phyloP scores from a whole-genome alignment of 208 protist genomes.

The Crithidia sp. region DNA sequence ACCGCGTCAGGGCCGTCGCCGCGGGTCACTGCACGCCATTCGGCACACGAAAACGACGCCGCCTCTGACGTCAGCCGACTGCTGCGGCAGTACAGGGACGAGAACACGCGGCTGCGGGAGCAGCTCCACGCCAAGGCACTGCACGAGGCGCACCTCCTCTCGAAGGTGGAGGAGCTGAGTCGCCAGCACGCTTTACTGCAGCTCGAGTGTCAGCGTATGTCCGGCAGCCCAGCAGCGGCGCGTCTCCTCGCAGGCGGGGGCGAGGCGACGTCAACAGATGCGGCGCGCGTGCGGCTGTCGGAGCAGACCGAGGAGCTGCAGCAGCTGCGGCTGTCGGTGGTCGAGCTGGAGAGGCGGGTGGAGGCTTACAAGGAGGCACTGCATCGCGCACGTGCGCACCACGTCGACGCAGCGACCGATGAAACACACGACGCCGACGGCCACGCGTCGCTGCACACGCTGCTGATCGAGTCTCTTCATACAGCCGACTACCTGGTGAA shows the following conservation, averaged over 20 bases:
- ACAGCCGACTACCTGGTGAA: constrained; percentile 67
- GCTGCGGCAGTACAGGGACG: constrained; percentile 46
- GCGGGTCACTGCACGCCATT: background rate
- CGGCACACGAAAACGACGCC: background rate
- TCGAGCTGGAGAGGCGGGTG: constrained; percentile 52
- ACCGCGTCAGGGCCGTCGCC: background rate
- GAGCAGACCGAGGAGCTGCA: constrained; percentile 35
- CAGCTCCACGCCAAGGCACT: constrained; percentile 57
- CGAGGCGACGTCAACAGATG: background rate
- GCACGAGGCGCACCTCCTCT: constrained; percentile 50
- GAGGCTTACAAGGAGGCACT: constrained; percentile 56
- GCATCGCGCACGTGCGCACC: constrained; percentile 14
- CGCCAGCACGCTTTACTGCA: constrained; percentile 12
- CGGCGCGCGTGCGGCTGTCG: constrained; percentile 23
- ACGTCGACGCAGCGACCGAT: background rate
- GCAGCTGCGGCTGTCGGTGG: constrained; percentile 37
- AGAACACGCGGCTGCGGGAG: constrained; percentile 66
- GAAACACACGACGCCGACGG: constrained; percentile 3
- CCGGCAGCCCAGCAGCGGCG: background rate
- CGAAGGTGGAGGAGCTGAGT: constrained; percentile 43
- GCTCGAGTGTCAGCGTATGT: constrained; percentile 20
- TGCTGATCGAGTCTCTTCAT: constrained; percentile 56
- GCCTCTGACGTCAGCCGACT: constrained; percentile 26
- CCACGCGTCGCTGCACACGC: constrained; percentile 30
- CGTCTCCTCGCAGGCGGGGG: background rate